Conservation (phyloP, 306 rosid species). For the Potentilla sterilis region DNA sequence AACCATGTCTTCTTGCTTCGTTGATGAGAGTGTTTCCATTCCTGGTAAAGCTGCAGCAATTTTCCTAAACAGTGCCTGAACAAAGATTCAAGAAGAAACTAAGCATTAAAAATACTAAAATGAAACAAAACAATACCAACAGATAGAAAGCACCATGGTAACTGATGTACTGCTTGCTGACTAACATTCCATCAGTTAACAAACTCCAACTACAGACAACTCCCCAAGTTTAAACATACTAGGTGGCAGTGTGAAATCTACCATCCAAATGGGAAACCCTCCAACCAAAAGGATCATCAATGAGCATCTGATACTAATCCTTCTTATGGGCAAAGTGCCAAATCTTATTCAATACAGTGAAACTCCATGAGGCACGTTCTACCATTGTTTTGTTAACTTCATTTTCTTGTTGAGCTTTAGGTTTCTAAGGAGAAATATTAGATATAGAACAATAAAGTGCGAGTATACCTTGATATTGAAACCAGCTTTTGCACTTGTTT, state of each 20-base stretch:
- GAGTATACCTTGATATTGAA: slow-evolving; percentile 73
- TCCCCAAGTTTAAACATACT: background rate
- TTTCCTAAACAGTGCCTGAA: slow-evolving; percentile 75
- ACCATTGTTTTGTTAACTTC: background rate
- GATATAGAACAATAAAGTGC: background rate
- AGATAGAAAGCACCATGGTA: background rate
- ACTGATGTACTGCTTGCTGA: background rate
- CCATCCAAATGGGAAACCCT: background rate
- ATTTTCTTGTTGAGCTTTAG: background rate
- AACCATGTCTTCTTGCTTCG: slow-evolving; percentile 93
- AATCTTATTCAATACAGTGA: background rate
- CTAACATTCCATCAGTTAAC: background rate
- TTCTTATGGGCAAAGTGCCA: background rate
- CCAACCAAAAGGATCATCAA: background rate
- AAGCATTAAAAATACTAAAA: background rate
- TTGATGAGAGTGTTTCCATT: slow-evolving; percentile 80
- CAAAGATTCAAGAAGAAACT: background rate
- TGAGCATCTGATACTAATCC: background rate
- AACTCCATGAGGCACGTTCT: background rate
- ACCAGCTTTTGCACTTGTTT: slow-evolving; percentile 92
- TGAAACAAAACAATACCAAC: background rate
- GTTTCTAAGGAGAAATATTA: background rate
- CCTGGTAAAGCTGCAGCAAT: slow-evolving; percentile 91
- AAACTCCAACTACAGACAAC: background rate
- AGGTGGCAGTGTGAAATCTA: background rate